Evolutionary conservation across 352 stramenopile species (phyloP), one percentile per base, ranked within the genome.

Genomic region (Chrysophaeum taylorii): DNA sequence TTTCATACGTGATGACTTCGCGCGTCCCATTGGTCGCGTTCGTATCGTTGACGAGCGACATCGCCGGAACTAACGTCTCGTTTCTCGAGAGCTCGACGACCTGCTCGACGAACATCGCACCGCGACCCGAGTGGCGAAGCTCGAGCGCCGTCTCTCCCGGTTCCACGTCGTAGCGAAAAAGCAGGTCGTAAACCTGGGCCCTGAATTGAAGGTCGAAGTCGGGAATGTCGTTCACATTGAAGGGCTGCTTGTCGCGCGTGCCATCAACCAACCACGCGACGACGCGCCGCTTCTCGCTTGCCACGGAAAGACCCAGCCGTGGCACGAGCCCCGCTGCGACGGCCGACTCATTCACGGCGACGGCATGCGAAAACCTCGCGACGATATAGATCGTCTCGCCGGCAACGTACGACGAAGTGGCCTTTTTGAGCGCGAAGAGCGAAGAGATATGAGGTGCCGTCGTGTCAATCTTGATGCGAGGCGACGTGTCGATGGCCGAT

Each of bases 331-430:
- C 45, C 23, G 70, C 50, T 43, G 64, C 36, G 0, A 69, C 80
- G 0, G 83, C 82, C 0, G 78, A 18, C 0, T 77, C 80, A 14
- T 74, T 77, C 37, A 81, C 67, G 0, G 87, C 77, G 16, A 89
- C 78, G 0, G 83, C 72, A 7, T 72, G 68, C 0, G 84, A 86
- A 82, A 84, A 91, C 41, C 84, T 62, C 12, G 86, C 74, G 2
- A 86, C 80, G 0, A 89, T 69, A 54, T 89, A 83, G 7, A 89
- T 71, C 29, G 78, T 85, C 62, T 91, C 83, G 2, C 84, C 79
- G 29, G 78, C 70, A 23, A 85, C 80, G 60, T 86, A 91, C 0
- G 54, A 72, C 0, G 82, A 81, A n/a, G n/a, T n/a, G 21, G 80
- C 72, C 0, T 75, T 66, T 48, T 89, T 89, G 73, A 85, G 86